Base-by-base conservation (phyloP, 768 basidiomycete species). In the Tubosaeta brunneosetosa region DNA sequence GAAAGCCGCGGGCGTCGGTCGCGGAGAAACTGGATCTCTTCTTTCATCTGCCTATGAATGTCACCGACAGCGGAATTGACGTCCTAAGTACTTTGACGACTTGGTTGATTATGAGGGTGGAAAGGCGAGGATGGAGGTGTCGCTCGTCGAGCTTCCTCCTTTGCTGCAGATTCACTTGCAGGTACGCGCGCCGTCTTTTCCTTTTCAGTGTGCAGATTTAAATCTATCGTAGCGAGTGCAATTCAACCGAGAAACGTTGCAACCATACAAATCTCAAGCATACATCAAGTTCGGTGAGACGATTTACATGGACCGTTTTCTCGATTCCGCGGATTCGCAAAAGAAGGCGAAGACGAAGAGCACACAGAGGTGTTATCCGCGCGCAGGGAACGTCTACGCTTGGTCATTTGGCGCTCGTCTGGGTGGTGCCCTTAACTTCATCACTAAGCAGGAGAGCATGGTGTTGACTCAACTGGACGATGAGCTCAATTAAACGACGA, bases 111-210 rank as follows among this genome's bases (percentile, higher is more conserved):
- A 93, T 42, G 86, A 94, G 57, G 91, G 91, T 12, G 82, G 85
- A 57, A 89, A 88, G 63, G 90, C 87, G 10, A 79, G 85, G 57
- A 92, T 94, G 86, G 90, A 94, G 60, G 82, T 94, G 16, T 81
- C 85, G 6, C 73, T 94, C 25, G 82, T 95, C 4, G 86, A 94
- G 55, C 75, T 93, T 14, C 97, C 97, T 1, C 91, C 92, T 3
- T 68, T 98, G 45, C 72, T 99, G 34, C 97, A 99, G 64, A 89
- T 99, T 41, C 97, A 99, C 66, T 79, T 99, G 9, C 93, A 97
- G 81, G 94, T 92, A 47, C 12, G 55, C 78, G 60, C 49, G 46
- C 10, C 10, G 9, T 34, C 10, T 13, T 22, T 34, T 6, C 27
- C 26, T 22, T 33, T n/a, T 17, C 11, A 25, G 40, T 46, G 11